Base-by-base conservation (phyloP, 1,139 yeast species). In the Schwanniomyces etchellsii region DNA sequence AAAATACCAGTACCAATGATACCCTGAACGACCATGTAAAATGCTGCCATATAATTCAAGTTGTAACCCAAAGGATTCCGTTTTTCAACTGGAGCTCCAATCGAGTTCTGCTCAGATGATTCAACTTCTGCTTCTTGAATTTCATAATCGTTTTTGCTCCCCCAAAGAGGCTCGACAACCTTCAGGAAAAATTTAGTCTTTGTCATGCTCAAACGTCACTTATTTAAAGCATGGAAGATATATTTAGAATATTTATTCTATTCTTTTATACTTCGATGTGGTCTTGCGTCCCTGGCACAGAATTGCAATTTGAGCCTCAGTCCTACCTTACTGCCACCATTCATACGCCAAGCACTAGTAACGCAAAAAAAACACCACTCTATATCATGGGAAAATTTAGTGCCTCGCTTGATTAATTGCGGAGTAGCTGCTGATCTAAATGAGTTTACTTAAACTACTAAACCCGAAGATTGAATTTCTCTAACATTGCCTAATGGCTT, bases 1-100 rank as follows among this genome's bases (percentile, higher is more conserved):
- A 65, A 66, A 26, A 65, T 64, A 45, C 71, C 72, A 1, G 72
- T 66, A 34, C 73, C 72, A 24, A 66, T 56, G 26, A 65, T 58
- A 29, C 71, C 70, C 28, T 60, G 64, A 25, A 64, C 47, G 18
- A 57, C 50, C 30, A 60, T 42, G 34, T 58, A 61, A 24, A 59
- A 50, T 2, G 65, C 48, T 4, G 61, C 47, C 23, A 47, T 36
- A 36, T 50, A 55, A 24, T 56, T 56, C 20, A 62, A 47, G 27
- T 60, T 50, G 35, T 63, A 56, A 3, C 70, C 70, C 35, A 64
- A 46, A 0, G 71, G 70, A 29, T 58, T 60, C 7, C 41, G 41
- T 13, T 44, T 43, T 36, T 64, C 70, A 10, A 60, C 60, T 9
- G 70, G 70, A 3, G 69, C 64, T 34, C 67, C 63, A n/a, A n/a